phyloP scores from a whole-genome alignment of 2,329 filamentous ascomycete genomes.

The Rachicladosporium sp. region DNA sequence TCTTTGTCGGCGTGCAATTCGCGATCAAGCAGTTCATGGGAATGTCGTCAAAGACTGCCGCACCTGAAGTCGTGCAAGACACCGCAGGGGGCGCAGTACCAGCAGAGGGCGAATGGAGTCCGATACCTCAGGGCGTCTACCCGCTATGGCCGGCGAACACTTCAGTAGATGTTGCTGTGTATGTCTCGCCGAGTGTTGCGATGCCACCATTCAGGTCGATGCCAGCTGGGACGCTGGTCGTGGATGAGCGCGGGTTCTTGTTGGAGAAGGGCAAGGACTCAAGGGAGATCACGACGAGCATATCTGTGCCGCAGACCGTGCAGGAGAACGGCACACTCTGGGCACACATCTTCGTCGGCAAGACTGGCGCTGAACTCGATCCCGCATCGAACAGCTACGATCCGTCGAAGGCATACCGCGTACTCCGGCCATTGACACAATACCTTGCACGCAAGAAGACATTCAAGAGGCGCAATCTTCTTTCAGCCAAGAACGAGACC shows the following conservation, averaged over 20 bases:
- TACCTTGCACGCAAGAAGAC: slow-evolving; percentile 86
- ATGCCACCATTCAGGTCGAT: slow-evolving; percentile 55
- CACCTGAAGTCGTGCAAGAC: slow-evolving; percentile 7
- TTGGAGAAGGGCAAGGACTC: slow-evolving; percentile 54
- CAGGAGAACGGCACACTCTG: slow-evolving; percentile 90
- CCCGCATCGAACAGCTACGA: slow-evolving; percentile 63
- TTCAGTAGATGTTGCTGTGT: slow-evolving; percentile 70
- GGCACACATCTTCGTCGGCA: slow-evolving; percentile 83
- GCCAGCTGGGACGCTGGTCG: slow-evolving; percentile 55
- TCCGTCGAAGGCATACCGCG: slow-evolving; percentile 64
- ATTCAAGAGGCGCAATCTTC: slow-evolving; percentile 73
- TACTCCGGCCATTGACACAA: slow-evolving; percentile 73
- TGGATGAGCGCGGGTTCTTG: slow-evolving; percentile 65
- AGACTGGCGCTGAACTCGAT: slow-evolving; percentile 64
- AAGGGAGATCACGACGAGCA: slow-evolving; percentile 62
- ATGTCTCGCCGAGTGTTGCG: slow-evolving; percentile 63
- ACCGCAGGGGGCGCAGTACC: slow-evolving; percentile 6
- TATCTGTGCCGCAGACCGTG: slow-evolving; percentile 64
- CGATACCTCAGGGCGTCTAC: slow-evolving; percentile 57
- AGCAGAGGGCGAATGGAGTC: slow-evolving; percentile 47
- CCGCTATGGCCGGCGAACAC: slow-evolving; percentile 81
- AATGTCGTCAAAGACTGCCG: slow-evolving; percentile 10
- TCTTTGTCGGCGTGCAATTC: slow-evolving; percentile 49
- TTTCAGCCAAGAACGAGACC: slow-evolving; percentile 40
- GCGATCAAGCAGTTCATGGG: slow-evolving; percentile 44